A percentile compares a stretch with the other conserved stretches of the same genome.
Conservation (phyloP, 306 rosid genomes). For the Ammopiptanthus mongolicus region DNA sequence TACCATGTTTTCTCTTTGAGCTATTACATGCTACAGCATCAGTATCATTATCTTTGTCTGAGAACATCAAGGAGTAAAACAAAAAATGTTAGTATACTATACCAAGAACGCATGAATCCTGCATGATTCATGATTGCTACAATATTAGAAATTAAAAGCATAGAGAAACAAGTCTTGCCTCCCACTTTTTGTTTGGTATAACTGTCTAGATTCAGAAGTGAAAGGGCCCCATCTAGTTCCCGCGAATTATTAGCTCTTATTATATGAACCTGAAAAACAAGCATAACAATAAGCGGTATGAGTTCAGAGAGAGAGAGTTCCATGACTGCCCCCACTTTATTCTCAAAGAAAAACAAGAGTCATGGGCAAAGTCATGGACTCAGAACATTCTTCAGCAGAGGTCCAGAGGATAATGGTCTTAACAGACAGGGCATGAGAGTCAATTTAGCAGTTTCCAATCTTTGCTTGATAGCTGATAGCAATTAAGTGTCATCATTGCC, state of each 20-base stretch:
- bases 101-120: background rate
- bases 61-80: constrained; percentile 20
- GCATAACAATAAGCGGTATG: background rate
- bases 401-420: background rate
- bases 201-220: constrained; percentile 41
- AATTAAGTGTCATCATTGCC: background rate
- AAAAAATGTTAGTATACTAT: background rate
- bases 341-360: background rate
- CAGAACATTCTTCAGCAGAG: background rate
- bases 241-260: constrained; percentile 45
- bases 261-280: constrained; percentile 55
- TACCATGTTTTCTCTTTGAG: constrained; percentile 38
- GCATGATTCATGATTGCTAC: background rate
- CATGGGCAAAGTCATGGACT: background rate
- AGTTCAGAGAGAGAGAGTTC: background rate
- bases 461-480: background rate
- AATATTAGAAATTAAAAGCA: background rate
- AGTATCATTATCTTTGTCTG: constrained; percentile 39
- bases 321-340: background rate
- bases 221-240: constrained; percentile 61
- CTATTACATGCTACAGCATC: constrained; percentile 19
- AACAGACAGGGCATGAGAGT: background rate
- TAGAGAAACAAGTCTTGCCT: constrained; percentile 43
- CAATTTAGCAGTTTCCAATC: background rate
- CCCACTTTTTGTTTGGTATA: constrained; percentile 35